Percentiles rank a stretch among this genome's conserved stretches.
Evolutionary conservation across 345 rosid genomes (phyloP).

Genomic region (Euphorbia peplus): DNA sequence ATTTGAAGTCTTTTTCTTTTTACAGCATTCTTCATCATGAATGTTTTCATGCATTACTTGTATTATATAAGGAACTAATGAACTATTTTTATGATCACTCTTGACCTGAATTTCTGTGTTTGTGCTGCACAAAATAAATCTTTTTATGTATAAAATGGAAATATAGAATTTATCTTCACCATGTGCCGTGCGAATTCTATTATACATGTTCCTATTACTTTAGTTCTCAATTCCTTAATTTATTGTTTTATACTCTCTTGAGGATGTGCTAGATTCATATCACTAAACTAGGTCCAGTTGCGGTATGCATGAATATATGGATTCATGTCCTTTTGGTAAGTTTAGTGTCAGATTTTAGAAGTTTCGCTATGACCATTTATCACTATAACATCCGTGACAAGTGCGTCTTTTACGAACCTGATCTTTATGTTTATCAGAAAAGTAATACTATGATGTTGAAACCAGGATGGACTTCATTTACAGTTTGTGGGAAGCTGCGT

Average conservation of each 20-base stretch:
- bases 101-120: neutral
- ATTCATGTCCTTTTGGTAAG: neutral
- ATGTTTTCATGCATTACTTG: neutral
- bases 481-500: constrained; percentile 95
- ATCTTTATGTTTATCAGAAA: constrained; percentile 2
- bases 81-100: neutral
- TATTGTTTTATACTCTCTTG: neutral
- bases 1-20: neutral
- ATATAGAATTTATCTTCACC: neutral
- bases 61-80: neutral
- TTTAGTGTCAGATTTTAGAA: neutral
- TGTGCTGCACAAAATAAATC: neutral
- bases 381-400: constrained; percentile 4
- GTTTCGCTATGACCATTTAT: constrained; percentile 1
- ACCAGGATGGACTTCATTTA: constrained; percentile 94
- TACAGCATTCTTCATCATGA: neutral
- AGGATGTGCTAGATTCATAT: neutral
- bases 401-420: neutral
- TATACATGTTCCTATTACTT: neutral
- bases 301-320: neutral
- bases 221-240: neutral
- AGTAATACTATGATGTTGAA: constrained; percentile 18
- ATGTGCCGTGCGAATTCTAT: neutral
- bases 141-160: neutral
- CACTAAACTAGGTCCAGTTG: neutral